Conservation (phyloP, 495 filamentous ascomycete species). For the Bryoglossum gracile region DNA sequence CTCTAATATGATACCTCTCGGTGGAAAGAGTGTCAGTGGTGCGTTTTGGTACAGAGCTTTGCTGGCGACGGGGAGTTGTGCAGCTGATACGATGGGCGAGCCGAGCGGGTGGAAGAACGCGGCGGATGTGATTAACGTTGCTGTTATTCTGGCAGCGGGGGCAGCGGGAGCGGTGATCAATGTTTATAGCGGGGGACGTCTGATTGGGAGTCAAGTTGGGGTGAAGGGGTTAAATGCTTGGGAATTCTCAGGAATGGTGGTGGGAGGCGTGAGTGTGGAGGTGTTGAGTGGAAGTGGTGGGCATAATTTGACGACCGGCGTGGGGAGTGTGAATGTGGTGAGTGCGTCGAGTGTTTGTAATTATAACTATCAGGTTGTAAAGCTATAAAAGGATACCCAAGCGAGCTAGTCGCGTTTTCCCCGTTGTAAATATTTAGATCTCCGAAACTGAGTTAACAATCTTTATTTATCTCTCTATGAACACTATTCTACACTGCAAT, state of each 20-base stretch:
- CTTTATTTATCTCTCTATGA: too few relatives aligned
- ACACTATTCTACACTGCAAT: too few relatives aligned
- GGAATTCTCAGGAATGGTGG: neutral
- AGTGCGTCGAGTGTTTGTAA: conserved; percentile 6
- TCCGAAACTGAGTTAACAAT: too few relatives aligned
- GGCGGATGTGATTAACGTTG: conserved; percentile 1
- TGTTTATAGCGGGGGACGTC: neutral
- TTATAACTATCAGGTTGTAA: conserved; percentile 16
- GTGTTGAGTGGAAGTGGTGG: neutral
- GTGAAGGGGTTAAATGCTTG: neutral
- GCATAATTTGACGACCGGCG: neutral
- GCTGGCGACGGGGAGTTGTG: conserved; percentile 6
- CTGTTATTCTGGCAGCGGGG: neutral
- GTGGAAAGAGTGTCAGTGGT: conserved; percentile 13
- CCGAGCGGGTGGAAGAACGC: neutral
- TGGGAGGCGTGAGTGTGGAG: neutral
- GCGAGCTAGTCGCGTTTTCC: too few relatives aligned
- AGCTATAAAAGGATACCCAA: neutral
- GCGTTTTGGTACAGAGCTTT: conserved; percentile 21
- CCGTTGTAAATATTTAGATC: too few relatives aligned
- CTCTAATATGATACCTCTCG: conserved; percentile 16
- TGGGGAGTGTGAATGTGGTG: neutral
- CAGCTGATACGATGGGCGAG: neutral
- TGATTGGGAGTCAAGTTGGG: neutral
- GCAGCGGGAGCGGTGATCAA: neutral